A percentile compares a stretch with the other conserved stretches of the same genome.
These are phyloP conservation scores for Penicillium herquei DNA, from an alignment of 495 filamentous ascomycete genomes.

Conservation along the genomic window DNA sequence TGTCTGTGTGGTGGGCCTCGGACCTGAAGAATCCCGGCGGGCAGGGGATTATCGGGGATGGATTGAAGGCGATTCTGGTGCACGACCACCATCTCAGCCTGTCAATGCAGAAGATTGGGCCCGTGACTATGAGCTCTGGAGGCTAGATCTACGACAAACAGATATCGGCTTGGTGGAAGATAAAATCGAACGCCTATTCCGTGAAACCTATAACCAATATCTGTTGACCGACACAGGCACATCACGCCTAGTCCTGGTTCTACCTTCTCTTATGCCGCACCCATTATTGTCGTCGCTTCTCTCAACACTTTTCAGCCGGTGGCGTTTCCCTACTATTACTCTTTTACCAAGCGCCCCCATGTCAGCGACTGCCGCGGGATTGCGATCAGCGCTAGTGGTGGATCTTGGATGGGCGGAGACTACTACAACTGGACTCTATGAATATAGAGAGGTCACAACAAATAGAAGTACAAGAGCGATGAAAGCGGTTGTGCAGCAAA, in stretches of 20 bases:
- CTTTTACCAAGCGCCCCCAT: constrained; percentile 73
- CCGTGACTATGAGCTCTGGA: constrained; percentile 76
- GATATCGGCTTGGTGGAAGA: constrained; percentile 82
- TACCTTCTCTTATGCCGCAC: constrained; percentile 77
- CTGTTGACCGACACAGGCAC: constrained; percentile 73
- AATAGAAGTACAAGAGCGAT: constrained; percentile 71
- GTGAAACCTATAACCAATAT: constrained; percentile 83
- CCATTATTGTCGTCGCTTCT: constrained; percentile 72
- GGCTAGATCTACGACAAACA: constrained; percentile 64
- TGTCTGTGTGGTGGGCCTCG: constrained; percentile 67
- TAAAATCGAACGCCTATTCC: constrained; percentile 79
- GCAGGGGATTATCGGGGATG: constrained; percentile 79
- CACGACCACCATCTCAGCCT: constrained; percentile 18
- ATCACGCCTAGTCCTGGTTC: constrained; percentile 67
- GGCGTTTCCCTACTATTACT: constrained; percentile 78
- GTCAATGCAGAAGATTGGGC: constrained; percentile 63
- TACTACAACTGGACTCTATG: constrained; percentile 75
- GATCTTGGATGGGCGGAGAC: constrained; percentile 94
- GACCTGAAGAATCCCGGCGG: constrained; percentile 70
- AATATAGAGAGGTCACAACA: constrained; percentile 75
- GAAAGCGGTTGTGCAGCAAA: constrained; percentile 64
- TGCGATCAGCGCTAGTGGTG: constrained; percentile 76
- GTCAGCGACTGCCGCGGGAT: constrained; percentile 71
- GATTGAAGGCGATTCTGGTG: constrained; percentile 35
- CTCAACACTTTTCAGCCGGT: constrained; percentile 72